These are phyloP conservation scores for Pleurostoma richardsiae DNA, from an alignment of 2,329 filamentous ascomycete species.

Conservation along the genomic window DNA sequence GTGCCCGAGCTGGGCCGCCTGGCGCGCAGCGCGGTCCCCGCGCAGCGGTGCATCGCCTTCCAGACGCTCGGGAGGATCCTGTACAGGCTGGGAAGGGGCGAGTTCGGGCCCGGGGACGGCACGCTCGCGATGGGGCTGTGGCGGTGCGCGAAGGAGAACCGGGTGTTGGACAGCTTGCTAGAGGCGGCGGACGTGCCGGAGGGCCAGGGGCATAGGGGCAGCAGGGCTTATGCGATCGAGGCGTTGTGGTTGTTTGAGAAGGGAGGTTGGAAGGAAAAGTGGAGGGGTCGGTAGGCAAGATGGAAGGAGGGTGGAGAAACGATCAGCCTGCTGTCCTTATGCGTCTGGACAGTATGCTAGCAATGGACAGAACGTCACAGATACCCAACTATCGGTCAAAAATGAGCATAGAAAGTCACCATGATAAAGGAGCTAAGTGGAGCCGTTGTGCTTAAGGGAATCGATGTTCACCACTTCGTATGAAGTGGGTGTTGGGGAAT, in stretches of 20 bases:
- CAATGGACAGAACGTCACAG: no score
- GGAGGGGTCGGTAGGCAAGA: constrained; percentile 35
- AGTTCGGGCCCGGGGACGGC: constrained; percentile 62
- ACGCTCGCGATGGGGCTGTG: constrained; percentile 76
- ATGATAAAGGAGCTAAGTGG: no score
- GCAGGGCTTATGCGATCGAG: constrained; percentile 79
- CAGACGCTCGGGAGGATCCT: constrained; percentile 84
- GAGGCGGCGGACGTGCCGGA: constrained; percentile 65
- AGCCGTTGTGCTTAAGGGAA: no score
- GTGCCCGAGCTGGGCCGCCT: constrained; percentile 79
- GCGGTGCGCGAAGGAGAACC: constrained; percentile 70
- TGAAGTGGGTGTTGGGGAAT: no score
- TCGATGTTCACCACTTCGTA: no score
- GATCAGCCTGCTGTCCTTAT: no score
- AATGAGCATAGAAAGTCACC: no score
- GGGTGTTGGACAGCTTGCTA: constrained; percentile 70
- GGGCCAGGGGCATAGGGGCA: constrained; percentile 69
- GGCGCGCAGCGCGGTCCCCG: constrained; percentile 74
- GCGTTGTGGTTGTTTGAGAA: constrained; percentile 78
- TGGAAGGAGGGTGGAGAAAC: no score
- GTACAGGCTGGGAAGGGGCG: constrained; percentile 72
- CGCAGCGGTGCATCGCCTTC: constrained; percentile 86
- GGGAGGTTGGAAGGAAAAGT: constrained; percentile 65
- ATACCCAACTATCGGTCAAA: no score
- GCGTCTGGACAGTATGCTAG: no score